phyloP scores from a whole-genome alignment of 345 rosid species.

The Psidium guajava region DNA sequence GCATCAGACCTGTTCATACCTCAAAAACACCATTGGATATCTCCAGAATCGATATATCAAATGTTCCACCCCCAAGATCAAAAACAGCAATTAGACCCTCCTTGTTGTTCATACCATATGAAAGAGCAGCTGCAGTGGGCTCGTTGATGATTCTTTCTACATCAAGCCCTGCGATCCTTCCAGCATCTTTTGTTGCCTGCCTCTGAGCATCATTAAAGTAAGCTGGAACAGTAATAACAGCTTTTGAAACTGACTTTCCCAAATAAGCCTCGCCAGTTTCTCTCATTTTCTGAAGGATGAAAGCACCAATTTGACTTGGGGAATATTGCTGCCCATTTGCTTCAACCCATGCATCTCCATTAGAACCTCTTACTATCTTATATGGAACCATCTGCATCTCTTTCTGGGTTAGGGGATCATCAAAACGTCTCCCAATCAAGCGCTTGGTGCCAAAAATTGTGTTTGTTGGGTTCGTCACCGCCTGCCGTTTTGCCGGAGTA shows the following conservation, averaged over 20 bases:
- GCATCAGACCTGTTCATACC: constrained; percentile 1
- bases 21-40: constrained; percentile 36
- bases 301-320: constrained; percentile 29
- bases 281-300: constrained; percentile 23
- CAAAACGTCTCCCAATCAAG: constrained; percentile 24
- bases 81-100: constrained; percentile 36
- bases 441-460: constrained; percentile 28
- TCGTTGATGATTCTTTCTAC: constrained; percentile 32
- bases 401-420: constrained; percentile 25
- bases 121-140: constrained; percentile 37
- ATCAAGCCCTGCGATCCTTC: constrained; percentile 29
- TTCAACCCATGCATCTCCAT: constrained; percentile 37
- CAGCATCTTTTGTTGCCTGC: constrained; percentile 38
- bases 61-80: constrained; percentile 33
- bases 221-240: constrained; percentile 32
- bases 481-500: constrained; percentile 33
- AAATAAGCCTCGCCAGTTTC: constrained; percentile 30
- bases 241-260: constrained; percentile 22
- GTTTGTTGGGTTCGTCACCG: constrained; percentile 26
- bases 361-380: constrained; percentile 22
- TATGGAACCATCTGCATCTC: constrained; percentile 29
- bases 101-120: constrained; percentile 31
- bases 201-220: constrained; percentile 36
- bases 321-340: constrained; percentile 25
- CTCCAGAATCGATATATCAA: constrained; percentile 28